These are phyloP conservation scores for Exophiala spinifera DNA, from an alignment of 2,329 filamentous ascomycete genomes.

Conservation along the genomic window DNA sequence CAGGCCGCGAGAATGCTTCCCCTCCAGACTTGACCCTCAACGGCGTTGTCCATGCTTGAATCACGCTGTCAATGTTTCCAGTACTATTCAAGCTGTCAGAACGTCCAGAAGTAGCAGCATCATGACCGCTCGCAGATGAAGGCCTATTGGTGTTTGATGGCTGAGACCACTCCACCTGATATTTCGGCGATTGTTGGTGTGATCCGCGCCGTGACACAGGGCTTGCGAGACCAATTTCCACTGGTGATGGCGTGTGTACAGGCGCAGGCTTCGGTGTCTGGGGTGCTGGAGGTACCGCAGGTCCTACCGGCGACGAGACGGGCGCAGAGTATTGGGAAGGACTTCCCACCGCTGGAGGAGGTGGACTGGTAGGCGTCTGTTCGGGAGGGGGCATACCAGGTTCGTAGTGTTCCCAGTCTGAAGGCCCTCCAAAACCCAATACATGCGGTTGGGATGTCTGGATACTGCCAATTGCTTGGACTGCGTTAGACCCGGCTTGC, in stretches of 20 bases:
- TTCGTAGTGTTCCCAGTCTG: slow-evolving; percentile 46
- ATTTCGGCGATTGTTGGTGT: slow-evolving; percentile 1
- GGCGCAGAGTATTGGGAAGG: slow-evolving; percentile 2
- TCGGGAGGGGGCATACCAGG: slow-evolving; percentile 15
- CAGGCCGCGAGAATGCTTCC: slow-evolving; percentile 2
- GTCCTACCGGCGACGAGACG: slow-evolving; percentile 2
- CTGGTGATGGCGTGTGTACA: slow-evolving; percentile 3
- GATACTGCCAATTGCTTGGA: slow-evolving; percentile 10
- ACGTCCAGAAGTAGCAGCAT: background rate
- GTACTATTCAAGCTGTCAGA: slow-evolving; percentile 25
- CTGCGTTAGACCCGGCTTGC: slow-evolving; percentile 14
- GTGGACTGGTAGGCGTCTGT: slow-evolving; percentile 17
- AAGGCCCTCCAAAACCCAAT: slow-evolving; percentile 43
- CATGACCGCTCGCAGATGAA: slow-evolving; percentile 8
- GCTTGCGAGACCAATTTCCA: slow-evolving; percentile 22
- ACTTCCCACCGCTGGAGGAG: background rate
- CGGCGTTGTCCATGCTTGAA: slow-evolving; percentile 43
- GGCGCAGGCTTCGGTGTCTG: slow-evolving; percentile 7
- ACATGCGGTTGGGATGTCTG: slow-evolving; percentile 31
- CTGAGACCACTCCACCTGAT: background rate
- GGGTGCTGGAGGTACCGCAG: background rate
- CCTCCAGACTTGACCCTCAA: slow-evolving; percentile 17
- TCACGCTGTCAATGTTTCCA: slow-evolving; percentile 44
- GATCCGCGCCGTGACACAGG: slow-evolving; percentile 10
- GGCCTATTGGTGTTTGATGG: slow-evolving; percentile 3